Base-by-base conservation (phyloP, 139 green algal species). In the Spirogloea muscicola region DNA sequence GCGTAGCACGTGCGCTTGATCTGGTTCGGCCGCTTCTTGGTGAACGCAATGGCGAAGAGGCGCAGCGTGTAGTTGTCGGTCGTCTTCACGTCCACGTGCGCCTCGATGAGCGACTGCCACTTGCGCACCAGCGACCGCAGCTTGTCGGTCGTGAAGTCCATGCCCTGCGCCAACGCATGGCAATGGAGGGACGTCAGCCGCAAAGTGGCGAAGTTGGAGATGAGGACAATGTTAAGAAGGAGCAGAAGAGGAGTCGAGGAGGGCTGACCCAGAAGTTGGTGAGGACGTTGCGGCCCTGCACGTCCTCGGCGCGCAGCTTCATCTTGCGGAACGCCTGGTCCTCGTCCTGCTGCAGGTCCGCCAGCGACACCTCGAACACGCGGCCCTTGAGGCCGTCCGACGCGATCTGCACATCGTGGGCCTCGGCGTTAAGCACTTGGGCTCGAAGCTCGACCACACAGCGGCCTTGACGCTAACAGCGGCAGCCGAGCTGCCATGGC, bases 71-170 rank as follows among this genome's bases (percentile, higher is more conserved):
- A 99, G 82, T 90, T 93, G 80, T 99, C 95, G 4, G 93, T 96
- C 66, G 95, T 99, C 90, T 97, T 97, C 4, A 99, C 93, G 78
- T 99, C 95, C 74, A 97, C 91, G 66, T 93, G 80, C 16, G 89
- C 87, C 91, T 99, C 95, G 71, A 99, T 98, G 74, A 99, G 87
- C 10, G 88, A 93, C 89, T 98, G 94, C 94, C 95, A 98, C 91
- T 99, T 99, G 83, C 92, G 90, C 70, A 99, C 92, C 76, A 99
- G 81, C 39, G 89, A 95, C 72, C 95, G 88, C 75, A 98, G 87
- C 90, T 98, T 99, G 88, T 99, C 95, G 37, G 94, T 98, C 57
- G 95, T 99, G 85, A 97, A 94, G 86, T 97, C 91, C 94, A 99
- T 98, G 84, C 95, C 94, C 88, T 95, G 86, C 33, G 38, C 3